Conservation (phyloP, 2,329 filamentous ascomycete species). For the Scedosporium apiospermum region DNA sequence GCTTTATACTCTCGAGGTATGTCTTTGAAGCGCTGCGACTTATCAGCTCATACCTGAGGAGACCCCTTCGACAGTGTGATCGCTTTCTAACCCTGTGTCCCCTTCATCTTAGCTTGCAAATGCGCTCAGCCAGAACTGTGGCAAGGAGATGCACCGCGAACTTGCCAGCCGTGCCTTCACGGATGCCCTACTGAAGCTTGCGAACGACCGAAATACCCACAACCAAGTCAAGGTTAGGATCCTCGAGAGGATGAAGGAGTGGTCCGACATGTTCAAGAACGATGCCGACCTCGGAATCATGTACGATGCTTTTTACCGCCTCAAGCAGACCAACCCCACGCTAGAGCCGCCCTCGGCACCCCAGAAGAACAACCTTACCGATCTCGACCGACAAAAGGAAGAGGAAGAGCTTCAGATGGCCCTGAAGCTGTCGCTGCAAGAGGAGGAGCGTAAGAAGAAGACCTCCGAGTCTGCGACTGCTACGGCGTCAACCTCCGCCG, state of each 20-base stretch:
- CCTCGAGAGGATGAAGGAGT: slow-evolving; percentile 89
- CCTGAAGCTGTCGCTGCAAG: slow-evolving; percentile 82
- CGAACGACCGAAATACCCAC: slow-evolving; percentile 91
- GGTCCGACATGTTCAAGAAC: slow-evolving; percentile 86
- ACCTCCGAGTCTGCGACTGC: slow-evolving; percentile 25
- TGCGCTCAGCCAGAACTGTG: slow-evolving; percentile 86
- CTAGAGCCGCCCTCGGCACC: slow-evolving; percentile 88
- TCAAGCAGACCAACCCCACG: slow-evolving; percentile 79
- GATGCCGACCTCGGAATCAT: slow-evolving; percentile 94
- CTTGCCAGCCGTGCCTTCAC: slow-evolving; percentile 88
- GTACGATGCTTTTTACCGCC: slow-evolving; percentile 83
- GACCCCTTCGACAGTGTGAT: not conserved
- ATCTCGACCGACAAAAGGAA: slow-evolving; percentile 84
- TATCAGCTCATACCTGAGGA: not conserved
- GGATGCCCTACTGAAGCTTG: slow-evolving; percentile 81
- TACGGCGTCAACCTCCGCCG: slow-evolving; percentile 24
- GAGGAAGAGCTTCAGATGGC: slow-evolving; percentile 97
- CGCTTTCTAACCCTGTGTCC: not conserved
- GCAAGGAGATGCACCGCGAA: slow-evolving; percentile 77
- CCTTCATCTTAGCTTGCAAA: slow-evolving; percentile 59
- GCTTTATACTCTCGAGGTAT: slow-evolving; percentile 81
- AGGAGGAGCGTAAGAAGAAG: slow-evolving; percentile 59
- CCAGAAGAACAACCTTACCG: slow-evolving; percentile 84
- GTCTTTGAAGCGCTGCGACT: slow-evolving; percentile 10
- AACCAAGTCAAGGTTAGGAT: slow-evolving; percentile 96